A percentile compares a stretch with the other conserved stretches of the same genome.
Evolutionary conservation across 2,329 filamentous ascomycete species (phyloP).

Genomic region (Colletotrichum trifolii): DNA sequence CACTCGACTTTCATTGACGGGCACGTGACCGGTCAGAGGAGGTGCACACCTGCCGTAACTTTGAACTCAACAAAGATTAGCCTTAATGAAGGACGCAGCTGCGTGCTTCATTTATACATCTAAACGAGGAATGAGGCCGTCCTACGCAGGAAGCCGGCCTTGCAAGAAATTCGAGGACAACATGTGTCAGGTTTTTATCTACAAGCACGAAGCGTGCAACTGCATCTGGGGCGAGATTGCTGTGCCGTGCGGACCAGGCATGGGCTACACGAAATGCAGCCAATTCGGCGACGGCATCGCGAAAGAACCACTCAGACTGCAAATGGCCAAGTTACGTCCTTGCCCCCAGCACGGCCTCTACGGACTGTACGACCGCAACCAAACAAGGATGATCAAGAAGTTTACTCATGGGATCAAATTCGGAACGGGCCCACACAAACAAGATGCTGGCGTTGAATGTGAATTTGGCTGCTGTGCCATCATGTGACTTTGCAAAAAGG

Average conservation of each 20-base stretch:
- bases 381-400: conserved; percentile 56
- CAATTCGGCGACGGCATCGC: conserved; percentile 46
- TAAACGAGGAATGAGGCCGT: too few species aligned
- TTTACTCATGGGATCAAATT: conserved; percentile 58
- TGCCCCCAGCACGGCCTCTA: conserved; percentile 56
- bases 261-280: conserved; percentile 62
- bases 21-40: too few species aligned
- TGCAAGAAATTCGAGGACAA: background rate
- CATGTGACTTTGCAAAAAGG: conserved; percentile 46
- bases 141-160: too few species aligned
- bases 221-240: conserved; percentile 64
- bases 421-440: conserved; percentile 56
- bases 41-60: too few species aligned
- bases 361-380: conserved; percentile 59
- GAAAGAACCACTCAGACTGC: conserved; percentile 49
- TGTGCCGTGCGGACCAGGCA: conserved; percentile 58
- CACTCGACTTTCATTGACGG: too few species aligned
- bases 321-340: conserved; percentile 49
- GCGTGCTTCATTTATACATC: too few species aligned
- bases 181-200: conserved; percentile 63
- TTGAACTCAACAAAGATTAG: too few species aligned
- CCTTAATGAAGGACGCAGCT: too few species aligned
- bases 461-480: conserved; percentile 49
- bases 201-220: conserved; percentile 59
- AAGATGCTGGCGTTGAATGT: conserved; percentile 51